phyloP scores from a whole-genome alignment of 352 stramenopile genomes.

The Phytophthora syringae region DNA sequence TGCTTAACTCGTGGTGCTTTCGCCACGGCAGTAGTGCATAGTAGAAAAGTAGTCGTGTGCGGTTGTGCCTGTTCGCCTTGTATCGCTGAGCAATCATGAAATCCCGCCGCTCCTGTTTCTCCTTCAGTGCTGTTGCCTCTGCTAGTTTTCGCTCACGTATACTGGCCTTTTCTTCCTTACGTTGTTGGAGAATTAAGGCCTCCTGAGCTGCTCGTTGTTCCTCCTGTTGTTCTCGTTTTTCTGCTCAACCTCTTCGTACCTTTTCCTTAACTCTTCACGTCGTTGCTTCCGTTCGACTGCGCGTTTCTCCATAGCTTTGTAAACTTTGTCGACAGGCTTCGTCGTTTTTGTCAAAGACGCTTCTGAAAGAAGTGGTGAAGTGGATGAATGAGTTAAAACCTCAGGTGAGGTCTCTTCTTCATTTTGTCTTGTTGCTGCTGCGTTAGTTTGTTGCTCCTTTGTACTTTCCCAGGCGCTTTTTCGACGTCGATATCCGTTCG shows the following conservation, averaged over 20 bases:
- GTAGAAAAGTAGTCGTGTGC: conserved; percentile 49
- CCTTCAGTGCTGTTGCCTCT: conserved; percentile 33
- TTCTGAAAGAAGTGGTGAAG: neutral
- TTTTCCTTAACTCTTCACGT: conserved; percentile 55
- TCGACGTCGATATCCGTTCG: neutral
- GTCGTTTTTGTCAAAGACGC: neutral
- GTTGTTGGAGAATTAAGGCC: conserved; percentile 43
- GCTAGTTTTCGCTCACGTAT: conserved; percentile 48
- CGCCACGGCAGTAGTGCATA: conserved; percentile 58
- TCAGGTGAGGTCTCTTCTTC: conserved; percentile 1
- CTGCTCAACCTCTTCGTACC: conserved; percentile 58
- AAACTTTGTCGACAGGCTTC: conserved; percentile 45
- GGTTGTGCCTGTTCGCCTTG: conserved; percentile 40
- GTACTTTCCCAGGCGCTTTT: conserved; percentile 1
- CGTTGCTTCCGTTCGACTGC: conserved; percentile 60
- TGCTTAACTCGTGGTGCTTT: conserved; percentile 29
- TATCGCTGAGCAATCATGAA: conserved; percentile 35
- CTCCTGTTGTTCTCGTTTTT: conserved; percentile 50
- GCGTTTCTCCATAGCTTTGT: conserved; percentile 60
- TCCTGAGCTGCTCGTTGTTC: conserved; percentile 52
- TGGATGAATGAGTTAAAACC: neutral
- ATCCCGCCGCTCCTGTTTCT: conserved; percentile 45
- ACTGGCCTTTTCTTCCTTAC: conserved; percentile 44
- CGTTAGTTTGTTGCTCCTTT: neutral
- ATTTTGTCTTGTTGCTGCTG: neutral